Percentiles rank a stretch among this genome's conserved stretches.
phyloP scores from a whole-genome alignment of 106 monocot species.

The Agapanthus africanus region DNA sequence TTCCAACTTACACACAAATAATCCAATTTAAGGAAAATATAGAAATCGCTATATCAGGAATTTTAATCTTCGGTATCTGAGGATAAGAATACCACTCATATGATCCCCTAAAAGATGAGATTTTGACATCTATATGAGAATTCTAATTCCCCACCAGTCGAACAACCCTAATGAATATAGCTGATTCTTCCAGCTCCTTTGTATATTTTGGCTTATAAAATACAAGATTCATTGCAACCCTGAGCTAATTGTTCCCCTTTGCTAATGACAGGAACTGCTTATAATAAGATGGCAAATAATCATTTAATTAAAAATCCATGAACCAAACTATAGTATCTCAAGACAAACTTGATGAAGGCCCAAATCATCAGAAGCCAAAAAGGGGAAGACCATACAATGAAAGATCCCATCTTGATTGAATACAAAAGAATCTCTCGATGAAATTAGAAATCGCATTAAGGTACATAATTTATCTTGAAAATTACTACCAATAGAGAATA shows the following conservation, averaged over 20 bases:
- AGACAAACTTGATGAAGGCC: not conserved
- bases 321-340: not conserved
- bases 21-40: not conserved
- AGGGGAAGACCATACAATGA: no score
- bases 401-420: constrained; percentile 4
- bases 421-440: no score
- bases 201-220: not conserved
- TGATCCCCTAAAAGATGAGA: no score
- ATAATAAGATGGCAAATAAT: not conserved
- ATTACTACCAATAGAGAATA: not conserved
- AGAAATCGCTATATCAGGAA: not conserved
- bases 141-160: not conserved
- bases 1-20: not conserved
- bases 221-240: not conserved
- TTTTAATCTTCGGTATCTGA: not conserved
- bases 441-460: not conserved
- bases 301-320: no score
- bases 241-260: not conserved
- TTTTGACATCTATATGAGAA: not conserved
- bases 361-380: not conserved
- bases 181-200: not conserved
- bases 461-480: not conserved
- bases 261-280: not conserved
- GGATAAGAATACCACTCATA: not conserved
- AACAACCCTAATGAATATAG: not conserved